Evolutionary conservation across 2,329 filamentous ascomycete genomes (phyloP).

Genomic region (Huntiella abstrusa): DNA sequence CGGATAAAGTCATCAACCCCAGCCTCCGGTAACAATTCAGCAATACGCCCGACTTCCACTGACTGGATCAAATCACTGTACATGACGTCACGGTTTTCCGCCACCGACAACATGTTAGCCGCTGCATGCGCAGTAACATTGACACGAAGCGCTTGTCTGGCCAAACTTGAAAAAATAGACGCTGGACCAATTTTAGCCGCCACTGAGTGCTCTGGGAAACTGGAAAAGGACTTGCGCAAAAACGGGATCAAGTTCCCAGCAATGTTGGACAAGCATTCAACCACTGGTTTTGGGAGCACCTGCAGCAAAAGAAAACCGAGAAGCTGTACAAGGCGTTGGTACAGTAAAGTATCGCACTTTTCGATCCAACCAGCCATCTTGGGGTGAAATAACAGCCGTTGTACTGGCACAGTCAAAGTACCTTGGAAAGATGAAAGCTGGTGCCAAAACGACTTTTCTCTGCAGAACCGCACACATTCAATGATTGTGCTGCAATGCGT

Average conservation of each 20-base stretch:
- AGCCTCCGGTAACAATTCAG: slow-evolving; percentile 41
- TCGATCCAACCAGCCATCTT: slow-evolving; percentile 82
- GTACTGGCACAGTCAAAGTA: slow-evolving; percentile 87
- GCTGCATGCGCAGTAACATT: slow-evolving; percentile 89
- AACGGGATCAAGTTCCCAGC: slow-evolving; percentile 64
- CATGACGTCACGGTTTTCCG: slow-evolving; percentile 85
- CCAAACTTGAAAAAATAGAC: slow-evolving; percentile 66
- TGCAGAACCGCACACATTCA: slow-evolving; percentile 89
- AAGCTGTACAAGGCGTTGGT: slow-evolving; percentile 91
- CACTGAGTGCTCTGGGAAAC: slow-evolving; percentile 69
- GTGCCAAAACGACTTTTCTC: slow-evolving; percentile 91
- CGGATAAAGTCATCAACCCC: slow-evolving; percentile 49
- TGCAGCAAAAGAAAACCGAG: slow-evolving; percentile 77
- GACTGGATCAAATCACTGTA: slow-evolving; percentile 72
- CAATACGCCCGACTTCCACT: slow-evolving; percentile 42
- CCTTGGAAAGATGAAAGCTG: slow-evolving; percentile 90
- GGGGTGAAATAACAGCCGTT: slow-evolving; percentile 71
- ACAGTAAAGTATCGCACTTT: slow-evolving; percentile 86
- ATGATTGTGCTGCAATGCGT: slow-evolving; percentile 91
- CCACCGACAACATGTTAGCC: slow-evolving; percentile 77
- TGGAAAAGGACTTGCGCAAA: slow-evolving; percentile 68
- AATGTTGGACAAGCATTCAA: slow-evolving; percentile 75
- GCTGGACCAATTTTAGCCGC: slow-evolving; percentile 77
- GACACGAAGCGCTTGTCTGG: slow-evolving; percentile 75
- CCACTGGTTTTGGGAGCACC: slow-evolving; percentile 70